A percentile compares a stretch with the other conserved stretches of the same genome.
phyloP scores from a whole-genome alignment of 2,329 filamentous ascomycete species.

The Ploettnerulaceae sp. region DNA sequence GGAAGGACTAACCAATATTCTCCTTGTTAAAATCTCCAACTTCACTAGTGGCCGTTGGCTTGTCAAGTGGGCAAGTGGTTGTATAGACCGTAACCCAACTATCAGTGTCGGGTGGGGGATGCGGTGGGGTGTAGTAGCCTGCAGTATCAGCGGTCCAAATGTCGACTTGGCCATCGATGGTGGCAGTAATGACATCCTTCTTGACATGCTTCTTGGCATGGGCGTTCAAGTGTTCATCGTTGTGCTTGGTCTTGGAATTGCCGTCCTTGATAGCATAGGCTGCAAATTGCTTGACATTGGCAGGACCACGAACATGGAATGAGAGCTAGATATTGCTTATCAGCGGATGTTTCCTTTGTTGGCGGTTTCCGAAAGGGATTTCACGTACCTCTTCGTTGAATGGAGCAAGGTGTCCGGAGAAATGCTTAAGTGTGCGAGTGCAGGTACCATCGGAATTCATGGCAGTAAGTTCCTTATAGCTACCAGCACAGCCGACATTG shows the following conservation, averaged over 20 bases:
- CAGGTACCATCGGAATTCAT: conserved; percentile 57
- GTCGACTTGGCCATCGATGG: conserved; percentile 52
- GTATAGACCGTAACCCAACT: not conserved
- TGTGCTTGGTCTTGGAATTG: conserved; percentile 35
- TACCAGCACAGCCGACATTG: conserved; percentile 53
- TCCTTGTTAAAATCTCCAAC: not conserved
- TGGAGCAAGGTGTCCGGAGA: conserved; percentile 59
- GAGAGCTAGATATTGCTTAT: conserved; percentile 50
- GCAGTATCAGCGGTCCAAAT: conserved; percentile 42
- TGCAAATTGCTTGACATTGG: conserved; percentile 62
- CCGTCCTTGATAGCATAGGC: conserved; percentile 52
- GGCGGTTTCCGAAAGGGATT: too few relatives aligned
- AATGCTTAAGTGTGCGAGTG: conserved; percentile 45
- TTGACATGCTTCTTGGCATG: conserved; percentile 41
- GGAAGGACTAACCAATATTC: not conserved
- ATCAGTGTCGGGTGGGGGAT: not conserved
- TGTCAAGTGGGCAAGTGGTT: not conserved
- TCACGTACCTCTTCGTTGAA: conserved; percentile 63
- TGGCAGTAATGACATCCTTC: conserved; percentile 49
- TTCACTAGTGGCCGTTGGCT: not conserved
- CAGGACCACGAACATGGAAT: conserved; percentile 66
- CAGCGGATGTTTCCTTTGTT: too few relatives aligned
- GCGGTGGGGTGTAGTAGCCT: not conserved
- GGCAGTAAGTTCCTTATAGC: conserved; percentile 57
- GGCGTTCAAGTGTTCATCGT: conserved; percentile 37